Percentiles rank a stretch among this genome's conserved stretches.
Conservation (phyloP, 495 filamentous ascomycete genomes). For the Daldinia caldariorum region DNA sequence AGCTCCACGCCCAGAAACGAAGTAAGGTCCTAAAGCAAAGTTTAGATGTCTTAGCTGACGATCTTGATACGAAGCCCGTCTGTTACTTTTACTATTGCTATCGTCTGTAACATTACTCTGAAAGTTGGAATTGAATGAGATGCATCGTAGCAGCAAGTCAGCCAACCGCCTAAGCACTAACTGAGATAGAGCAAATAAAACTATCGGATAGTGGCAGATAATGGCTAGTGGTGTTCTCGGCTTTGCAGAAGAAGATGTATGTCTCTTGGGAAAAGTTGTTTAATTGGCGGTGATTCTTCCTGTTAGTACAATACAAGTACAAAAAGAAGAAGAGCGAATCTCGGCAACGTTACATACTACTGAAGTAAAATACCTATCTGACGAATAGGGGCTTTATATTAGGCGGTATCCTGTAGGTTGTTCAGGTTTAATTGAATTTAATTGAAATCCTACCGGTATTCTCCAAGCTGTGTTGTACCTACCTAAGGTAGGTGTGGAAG, state of each 20-base stretch:
- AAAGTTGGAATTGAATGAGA: slow-evolving; percentile 20
- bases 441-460: slow-evolving; percentile 11
- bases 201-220: slow-evolving; percentile 6
- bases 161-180: slow-evolving; percentile 8
- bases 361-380: background rate
- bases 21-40: no score
- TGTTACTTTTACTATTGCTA: slow-evolving; percentile 12
- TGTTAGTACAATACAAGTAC: background rate
- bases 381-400: slow-evolving; percentile 21
- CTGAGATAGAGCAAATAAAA: slow-evolving; percentile 1
- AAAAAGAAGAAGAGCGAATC: background rate
- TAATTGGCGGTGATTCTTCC: background rate
- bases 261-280: background rate
- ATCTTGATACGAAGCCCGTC: background rate
- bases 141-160: slow-evolving; percentile 32
- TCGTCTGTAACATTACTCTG: slow-evolving; percentile 39
- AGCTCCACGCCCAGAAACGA: background rate
- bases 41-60: background rate
- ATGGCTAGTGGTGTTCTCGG: slow-evolving; percentile 4
- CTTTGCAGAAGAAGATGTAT: background rate
- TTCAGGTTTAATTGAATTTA: slow-evolving; percentile 15
- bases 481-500: background rate
- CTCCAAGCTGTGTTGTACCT: slow-evolving; percentile 4
- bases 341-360: slow-evolving; percentile 43
- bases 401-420: background rate